Conservation (phyloP, 2,329 filamentous ascomycete genomes). For the Apiospora marii region DNA sequence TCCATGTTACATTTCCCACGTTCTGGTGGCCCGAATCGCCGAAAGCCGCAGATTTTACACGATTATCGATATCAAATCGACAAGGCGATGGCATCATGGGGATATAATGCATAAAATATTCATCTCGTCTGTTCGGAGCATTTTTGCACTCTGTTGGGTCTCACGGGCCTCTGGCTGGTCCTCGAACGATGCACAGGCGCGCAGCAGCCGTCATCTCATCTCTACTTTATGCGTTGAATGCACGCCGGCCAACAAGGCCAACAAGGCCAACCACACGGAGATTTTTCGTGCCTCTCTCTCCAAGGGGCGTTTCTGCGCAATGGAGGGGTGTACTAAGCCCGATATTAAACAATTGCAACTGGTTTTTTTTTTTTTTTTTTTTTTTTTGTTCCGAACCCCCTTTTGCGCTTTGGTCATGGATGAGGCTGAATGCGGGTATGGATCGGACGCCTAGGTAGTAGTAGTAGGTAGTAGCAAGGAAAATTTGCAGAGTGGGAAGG, state of each 20-base stretch:
- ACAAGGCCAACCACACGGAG: conserved; percentile 39
- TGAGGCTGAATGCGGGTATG: not conserved
- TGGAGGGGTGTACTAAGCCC: conserved; percentile 2
- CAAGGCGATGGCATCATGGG: conserved; percentile 19
- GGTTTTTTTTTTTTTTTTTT: too few species aligned
- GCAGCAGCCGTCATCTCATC: conserved; percentile 34
- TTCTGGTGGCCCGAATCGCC: not conserved
- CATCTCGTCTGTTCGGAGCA: conserved; percentile 45
- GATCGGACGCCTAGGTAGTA: not conserved
- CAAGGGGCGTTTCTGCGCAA: not conserved
- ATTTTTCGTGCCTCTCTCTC: conserved; percentile 29
- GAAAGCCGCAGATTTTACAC: conserved; percentile 1
- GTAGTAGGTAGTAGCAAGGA: not conserved
- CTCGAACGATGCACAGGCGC: conserved; percentile 37
- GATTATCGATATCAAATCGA: conserved; percentile 17
- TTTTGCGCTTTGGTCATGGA: conserved; percentile 16
- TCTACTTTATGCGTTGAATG: conserved; percentile 43
- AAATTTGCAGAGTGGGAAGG: not conserved
- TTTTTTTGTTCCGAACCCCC: conserved; percentile 12
- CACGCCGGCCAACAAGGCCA: conserved; percentile 35
- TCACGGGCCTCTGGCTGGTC: conserved; percentile 43
- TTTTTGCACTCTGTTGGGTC: conserved; percentile 36
- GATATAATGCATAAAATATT: conserved; percentile 31
- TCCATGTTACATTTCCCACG: not conserved
- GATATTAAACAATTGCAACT: conserved; percentile 1